A percentile compares a stretch with the other conserved stretches of the same genome.
These are phyloP conservation scores for Arthroderma sp. DNA, from an alignment of 2,329 filamentous ascomycete species.

Conservation along the genomic window DNA sequence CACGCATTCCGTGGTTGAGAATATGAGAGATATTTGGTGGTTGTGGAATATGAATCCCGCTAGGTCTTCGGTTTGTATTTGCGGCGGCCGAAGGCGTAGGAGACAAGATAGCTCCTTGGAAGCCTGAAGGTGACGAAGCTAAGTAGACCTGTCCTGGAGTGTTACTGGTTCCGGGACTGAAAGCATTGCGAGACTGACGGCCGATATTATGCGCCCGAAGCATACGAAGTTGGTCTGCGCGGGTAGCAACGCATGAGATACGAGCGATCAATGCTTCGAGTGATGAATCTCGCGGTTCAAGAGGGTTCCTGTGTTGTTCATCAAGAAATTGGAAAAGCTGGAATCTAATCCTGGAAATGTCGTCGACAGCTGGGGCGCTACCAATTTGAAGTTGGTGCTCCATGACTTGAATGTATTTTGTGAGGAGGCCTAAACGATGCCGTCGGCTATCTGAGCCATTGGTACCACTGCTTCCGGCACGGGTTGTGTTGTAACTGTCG, in stretches of 20 bases:
- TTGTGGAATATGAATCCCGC: too few species aligned
- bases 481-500: neutral
- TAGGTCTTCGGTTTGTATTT: neutral
- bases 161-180: too few species aligned
- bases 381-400: constrained; percentile 20
- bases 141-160: constrained; percentile 21
- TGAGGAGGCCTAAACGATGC: neutral
- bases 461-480: neutral
- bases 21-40: neutral
- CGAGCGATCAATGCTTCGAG: constrained; percentile 19
- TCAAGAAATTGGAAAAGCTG: constrained; percentile 22
- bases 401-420: constrained; percentile 12
- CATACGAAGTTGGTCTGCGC: constrained; percentile 20
- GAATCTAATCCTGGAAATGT: constrained; percentile 18
- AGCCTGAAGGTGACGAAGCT: constrained; percentile 32
- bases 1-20: neutral
- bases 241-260: constrained; percentile 18
- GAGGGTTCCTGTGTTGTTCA: constrained; percentile 17
- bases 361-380: constrained; percentile 18
- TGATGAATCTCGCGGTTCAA: constrained; percentile 14
- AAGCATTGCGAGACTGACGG: too few species aligned
- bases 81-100: constrained; percentile 19
- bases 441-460: neutral
- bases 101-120: constrained; percentile 32
- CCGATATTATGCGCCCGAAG: constrained; percentile 9